Percentiles rank a stretch among this genome's conserved stretches.
phyloP scores from a whole-genome alignment of 1,284 basidiomycete species.

The Ustilago hordei region DNA sequence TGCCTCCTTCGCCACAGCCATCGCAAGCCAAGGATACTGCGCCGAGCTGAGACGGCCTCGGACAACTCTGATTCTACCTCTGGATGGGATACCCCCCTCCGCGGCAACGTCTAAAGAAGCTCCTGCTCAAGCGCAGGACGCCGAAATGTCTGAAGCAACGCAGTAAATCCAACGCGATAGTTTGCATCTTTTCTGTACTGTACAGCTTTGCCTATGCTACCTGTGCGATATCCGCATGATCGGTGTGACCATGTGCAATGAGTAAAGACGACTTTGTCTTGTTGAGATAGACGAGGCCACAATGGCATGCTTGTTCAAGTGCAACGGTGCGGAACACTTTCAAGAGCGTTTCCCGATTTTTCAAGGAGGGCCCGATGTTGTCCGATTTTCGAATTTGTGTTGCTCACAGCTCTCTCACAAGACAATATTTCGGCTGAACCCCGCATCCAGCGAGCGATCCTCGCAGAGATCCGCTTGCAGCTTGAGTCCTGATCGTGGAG shows the following conservation, averaged over 20 bases:
- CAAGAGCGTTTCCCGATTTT: background rate
- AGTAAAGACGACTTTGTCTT: background rate
- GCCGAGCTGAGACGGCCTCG: background rate
- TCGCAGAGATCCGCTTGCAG: slow-evolving; percentile 11
- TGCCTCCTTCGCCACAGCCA: background rate
- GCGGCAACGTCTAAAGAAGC: background rate
- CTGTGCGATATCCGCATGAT: too few species aligned
- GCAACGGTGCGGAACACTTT: background rate
- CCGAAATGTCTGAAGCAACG: slow-evolving; percentile 34
- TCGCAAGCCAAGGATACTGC: slow-evolving; percentile 5
- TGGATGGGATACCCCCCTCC: slow-evolving; percentile 3
- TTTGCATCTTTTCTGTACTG: background rate
- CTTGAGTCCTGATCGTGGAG: slow-evolving; percentile 13
- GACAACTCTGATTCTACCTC: background rate
- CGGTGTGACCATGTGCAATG: background rate
- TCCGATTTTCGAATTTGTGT: slow-evolving; percentile 18
- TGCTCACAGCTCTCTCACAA: slow-evolving; percentile 25
- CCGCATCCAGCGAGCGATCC: slow-evolving; percentile 21
- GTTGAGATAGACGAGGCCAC: background rate
- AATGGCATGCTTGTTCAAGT: background rate
- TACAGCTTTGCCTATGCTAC: too few species aligned
- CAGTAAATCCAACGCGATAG: background rate
- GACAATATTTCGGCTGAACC: slow-evolving; percentile 36
- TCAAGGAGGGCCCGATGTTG: slow-evolving; percentile 1
- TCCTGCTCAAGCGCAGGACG: slow-evolving; percentile 18